These are phyloP conservation scores for Phytophthora ohioensis DNA, from an alignment of 352 stramenopile species.

Conservation along the genomic window DNA sequence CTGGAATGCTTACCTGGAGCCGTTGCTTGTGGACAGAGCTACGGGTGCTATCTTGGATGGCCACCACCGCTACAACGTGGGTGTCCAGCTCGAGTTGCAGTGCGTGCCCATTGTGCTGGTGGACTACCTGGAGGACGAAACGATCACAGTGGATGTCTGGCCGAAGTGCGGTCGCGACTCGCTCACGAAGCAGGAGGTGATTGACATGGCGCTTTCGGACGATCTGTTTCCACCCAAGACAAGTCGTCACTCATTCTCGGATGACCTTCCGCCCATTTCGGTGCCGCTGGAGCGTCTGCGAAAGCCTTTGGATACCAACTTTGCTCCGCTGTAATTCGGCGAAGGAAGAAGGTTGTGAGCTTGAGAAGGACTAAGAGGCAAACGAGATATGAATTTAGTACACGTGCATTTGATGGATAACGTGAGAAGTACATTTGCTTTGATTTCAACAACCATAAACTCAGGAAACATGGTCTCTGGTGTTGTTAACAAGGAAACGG, in stretches of 20 bases:
- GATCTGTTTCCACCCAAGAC: constrained; percentile 88
- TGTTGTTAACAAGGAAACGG: too few species aligned
- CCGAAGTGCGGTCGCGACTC: constrained; percentile 83
- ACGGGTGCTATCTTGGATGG: constrained; percentile 87
- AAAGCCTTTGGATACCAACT: constrained; percentile 47
- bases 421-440: constrained; percentile 1
- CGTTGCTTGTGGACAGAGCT: constrained; percentile 74
- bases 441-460: too few species aligned
- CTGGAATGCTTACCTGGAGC: constrained; percentile 88
- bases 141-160: constrained; percentile 89
- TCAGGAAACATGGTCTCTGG: too few species aligned
- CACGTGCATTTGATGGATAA: constrained; percentile 9
- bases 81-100: constrained; percentile 69
- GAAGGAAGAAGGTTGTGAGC: background rate
- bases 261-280: constrained; percentile 86
- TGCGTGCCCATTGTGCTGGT: constrained; percentile 83
- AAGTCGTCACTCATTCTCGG: constrained; percentile 86
- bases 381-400: constrained; percentile 15
- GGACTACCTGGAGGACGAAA: constrained; percentile 84
- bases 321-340: constrained; percentile 41
- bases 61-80: constrained; percentile 87
- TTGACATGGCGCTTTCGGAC: constrained; percentile 86
- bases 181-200: constrained; percentile 86
- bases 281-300: constrained; percentile 74
- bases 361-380: background rate